A percentile compares a stretch with the other conserved stretches of the same genome.
Conservation (phyloP, 2,329 filamentous ascomycete genomes). For the Conoideocrella luteorostrata region DNA sequence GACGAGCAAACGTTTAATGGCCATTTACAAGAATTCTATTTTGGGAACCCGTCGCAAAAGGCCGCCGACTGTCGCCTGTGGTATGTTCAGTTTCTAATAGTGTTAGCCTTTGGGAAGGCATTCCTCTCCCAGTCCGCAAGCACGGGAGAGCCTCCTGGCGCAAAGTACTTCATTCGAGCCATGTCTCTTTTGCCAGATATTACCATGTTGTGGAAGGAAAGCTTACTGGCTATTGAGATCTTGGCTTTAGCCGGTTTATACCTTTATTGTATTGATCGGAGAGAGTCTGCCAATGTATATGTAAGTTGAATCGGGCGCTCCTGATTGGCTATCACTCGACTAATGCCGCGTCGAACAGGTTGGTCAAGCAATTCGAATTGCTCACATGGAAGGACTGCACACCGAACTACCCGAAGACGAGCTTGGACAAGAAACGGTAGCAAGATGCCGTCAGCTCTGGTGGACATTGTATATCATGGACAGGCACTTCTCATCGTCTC, state of each 20-base stretch:
- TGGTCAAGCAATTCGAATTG: conserved; percentile 32
- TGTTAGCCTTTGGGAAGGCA: conserved; percentile 17
- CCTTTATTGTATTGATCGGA: conserved; percentile 29
- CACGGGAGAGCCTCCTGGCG: conserved; percentile 20
- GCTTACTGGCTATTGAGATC: conserved; percentile 29
- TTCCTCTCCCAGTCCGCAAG: conserved; percentile 10
- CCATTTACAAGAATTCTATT: conserved; percentile 16
- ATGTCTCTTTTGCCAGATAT: conserved; percentile 31
- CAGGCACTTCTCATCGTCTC: conserved; percentile 30
- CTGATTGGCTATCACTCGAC: background rate
- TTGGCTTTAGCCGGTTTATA: conserved; percentile 29
- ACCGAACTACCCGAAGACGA: conserved; percentile 31
- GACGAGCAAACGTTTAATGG: conserved; percentile 24
- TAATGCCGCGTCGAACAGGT: conserved; percentile 18
- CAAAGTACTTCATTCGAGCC: conserved; percentile 25
- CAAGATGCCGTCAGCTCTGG: conserved; percentile 31
- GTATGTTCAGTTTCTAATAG: conserved; percentile 19
- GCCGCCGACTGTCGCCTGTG: conserved; percentile 18
- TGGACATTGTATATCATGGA: conserved; percentile 36
- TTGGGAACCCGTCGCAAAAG: conserved; percentile 13
- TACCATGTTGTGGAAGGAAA: conserved; percentile 27
- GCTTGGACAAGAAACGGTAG: conserved; percentile 24
- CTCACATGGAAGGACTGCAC: conserved; percentile 34
- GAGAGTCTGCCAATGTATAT: conserved; percentile 26
- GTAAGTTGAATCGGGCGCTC: conserved; percentile 13